Evolutionary conservation across 345 rosid genomes (phyloP), one percentile per base, ranked within the genome.

Genomic region (Trapa bicornis): DNA sequence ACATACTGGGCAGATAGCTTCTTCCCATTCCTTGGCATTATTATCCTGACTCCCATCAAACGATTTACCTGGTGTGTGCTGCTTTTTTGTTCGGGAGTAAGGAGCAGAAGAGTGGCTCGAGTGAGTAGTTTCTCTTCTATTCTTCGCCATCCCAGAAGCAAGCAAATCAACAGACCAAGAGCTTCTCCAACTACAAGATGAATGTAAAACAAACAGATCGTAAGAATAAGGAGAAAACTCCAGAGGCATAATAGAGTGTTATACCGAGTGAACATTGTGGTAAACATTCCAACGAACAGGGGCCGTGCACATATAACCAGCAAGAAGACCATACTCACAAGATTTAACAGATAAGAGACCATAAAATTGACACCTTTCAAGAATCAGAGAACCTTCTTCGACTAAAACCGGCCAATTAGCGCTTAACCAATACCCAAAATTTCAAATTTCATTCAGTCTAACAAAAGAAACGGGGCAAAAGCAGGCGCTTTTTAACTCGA

Each of bases 1-100:
- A 69, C 95, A 90, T 61, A 86, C 72, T 0, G 88, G 82, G 71
- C 97, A 90, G 74, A 80, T 74, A 7, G 75, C 81, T 56, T 83
- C 89, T 57, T 88, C 92, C 90, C 87, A 86, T 68, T 82, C 85
- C 65, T 80, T 80, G 7, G 67, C 75, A 71, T 83, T 76, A 71
- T 4, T 7, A 2, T 63, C 12, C 1, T 83, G 71, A 1, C 17
- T 42, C 35, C 70, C 37, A 76, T 39, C 81, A 4, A 67, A 47
- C 8, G 71, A 69, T 57, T 73, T 43, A 45, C 70, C 65, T 36
- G 47, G 64, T 43, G 68, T 70, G 11, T 15, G 67, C 72, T 75
- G 80, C 64, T 79, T 75, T 6, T 68, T 52, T 50, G 75, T 77
- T 65, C 74, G 80, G 0, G 89, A 81, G 67, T 84, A 86, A 58